Percentiles rank a stretch among this genome's conserved stretches.
phyloP scores from a whole-genome alignment of 2,329 filamentous ascomycete genomes.

The Penicillium sp. region DNA sequence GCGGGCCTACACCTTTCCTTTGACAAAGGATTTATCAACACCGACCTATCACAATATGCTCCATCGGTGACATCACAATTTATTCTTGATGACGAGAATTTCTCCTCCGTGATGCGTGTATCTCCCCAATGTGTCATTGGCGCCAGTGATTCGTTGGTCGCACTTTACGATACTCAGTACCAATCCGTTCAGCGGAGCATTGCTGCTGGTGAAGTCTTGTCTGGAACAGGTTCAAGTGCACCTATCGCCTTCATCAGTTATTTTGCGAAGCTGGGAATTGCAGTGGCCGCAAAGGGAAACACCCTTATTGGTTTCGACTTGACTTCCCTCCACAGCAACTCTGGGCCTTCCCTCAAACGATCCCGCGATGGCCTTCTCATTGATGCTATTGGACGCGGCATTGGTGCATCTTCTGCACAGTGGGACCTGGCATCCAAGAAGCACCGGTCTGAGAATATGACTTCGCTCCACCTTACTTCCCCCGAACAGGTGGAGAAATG shows the following conservation, averaged over 20 bases:
- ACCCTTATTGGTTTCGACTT: conserved; percentile 48
- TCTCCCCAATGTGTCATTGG: conserved; percentile 45
- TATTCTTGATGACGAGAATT: conserved; percentile 38
- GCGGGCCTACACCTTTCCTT: conserved; percentile 43
- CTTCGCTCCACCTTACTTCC: conserved; percentile 33
- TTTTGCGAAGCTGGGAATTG: conserved; percentile 45
- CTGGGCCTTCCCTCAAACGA: conserved; percentile 37
- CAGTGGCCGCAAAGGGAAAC: conserved; percentile 43
- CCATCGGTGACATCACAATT: conserved; percentile 41
- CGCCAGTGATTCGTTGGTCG: conserved; percentile 42
- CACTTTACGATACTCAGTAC: conserved; percentile 49
- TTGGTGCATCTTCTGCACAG: conserved; percentile 32
- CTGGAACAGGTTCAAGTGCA: conserved; percentile 23
- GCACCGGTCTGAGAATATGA: conserved; percentile 29
- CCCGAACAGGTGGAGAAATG: conserved; percentile 35
- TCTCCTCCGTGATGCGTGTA: conserved; percentile 45
- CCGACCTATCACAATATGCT: conserved; percentile 45
- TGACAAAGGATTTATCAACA: conserved; percentile 40
- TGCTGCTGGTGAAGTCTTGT: conserved; percentile 31
- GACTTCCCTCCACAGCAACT: conserved; percentile 30
- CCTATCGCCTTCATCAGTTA: conserved; percentile 43
- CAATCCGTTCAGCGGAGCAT: conserved; percentile 47
- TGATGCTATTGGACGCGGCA: conserved; percentile 45
- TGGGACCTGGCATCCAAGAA: conserved; percentile 33
- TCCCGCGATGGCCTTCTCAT: conserved; percentile 42